Evolutionary conservation across 371 early-diverging fungal species (phyloP), one percentile per base, ranked within the genome.

Genomic region (Mycotypha africana): DNA sequence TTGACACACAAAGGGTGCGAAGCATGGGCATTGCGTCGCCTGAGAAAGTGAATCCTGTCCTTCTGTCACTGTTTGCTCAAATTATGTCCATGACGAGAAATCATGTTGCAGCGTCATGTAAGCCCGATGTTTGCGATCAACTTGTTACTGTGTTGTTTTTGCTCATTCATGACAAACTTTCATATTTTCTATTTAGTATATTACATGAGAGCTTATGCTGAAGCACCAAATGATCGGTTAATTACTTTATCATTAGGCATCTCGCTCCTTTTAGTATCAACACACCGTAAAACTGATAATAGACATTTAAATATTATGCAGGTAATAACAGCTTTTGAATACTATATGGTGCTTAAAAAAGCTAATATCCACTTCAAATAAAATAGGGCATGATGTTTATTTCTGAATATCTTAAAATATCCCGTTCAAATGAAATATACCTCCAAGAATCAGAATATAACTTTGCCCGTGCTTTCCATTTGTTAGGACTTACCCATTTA

Each of bases 371-470:
- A 2, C 16, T 2, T 49, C n/a, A 19, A 44, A 31, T n/a, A 16
- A 15, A 43, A 33, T 55, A 83, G 60, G 89, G 78, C 4, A 73
- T 88, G 56, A 56, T 82, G 37, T 88, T 89, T 58, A 38, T 92
- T 14, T 67, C 70, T 46, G 76, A 82, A 41, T 91, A 90, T 54
- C 66, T 63, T 31, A 76, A 79, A 41, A 41, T 84, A 9, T 62
- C 68, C 15, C 62, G 58, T 14, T 8, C 8, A 5, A 28, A 28
- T 2, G n/a, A n/a, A n/a, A n/a, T n/a, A n/a, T 45, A 56, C 12
- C 63, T 58, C 19, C 87, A 81, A 61, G 95, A 93, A 56, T 84
- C 88, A 4, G 81, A 82, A 30, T 97, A 86, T 50, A 97, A 97
- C 51, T 45, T 88, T 22, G 97, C 75, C 0, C 75, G 95, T 33